phyloP scores from a whole-genome alignment of 495 filamentous ascomycete species.

The Aspergillus bridgeri region DNA sequence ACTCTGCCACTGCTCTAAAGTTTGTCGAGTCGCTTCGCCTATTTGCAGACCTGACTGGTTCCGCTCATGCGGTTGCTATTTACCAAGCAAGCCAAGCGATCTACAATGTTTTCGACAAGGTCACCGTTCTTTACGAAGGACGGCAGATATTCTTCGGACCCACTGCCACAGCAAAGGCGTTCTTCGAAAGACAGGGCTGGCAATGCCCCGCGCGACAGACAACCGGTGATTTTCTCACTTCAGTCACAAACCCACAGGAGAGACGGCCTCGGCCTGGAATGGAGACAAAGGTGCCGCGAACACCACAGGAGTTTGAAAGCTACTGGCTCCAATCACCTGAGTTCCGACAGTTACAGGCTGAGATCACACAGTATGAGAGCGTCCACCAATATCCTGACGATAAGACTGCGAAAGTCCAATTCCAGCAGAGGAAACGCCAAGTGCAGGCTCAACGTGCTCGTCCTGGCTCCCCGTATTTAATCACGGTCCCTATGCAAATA shows the following conservation, averaged over 20 bases:
- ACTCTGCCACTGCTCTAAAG: conserved; percentile 76
- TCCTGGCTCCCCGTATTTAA: conserved; percentile 34
- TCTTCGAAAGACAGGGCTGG: conserved; percentile 58
- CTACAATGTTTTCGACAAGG: conserved; percentile 62
- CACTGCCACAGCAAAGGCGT: conserved; percentile 50
- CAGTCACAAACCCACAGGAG: conserved; percentile 60
- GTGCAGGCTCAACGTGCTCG: conserved; percentile 33
- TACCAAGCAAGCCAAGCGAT: conserved; percentile 83
- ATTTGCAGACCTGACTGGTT: conserved; percentile 66
- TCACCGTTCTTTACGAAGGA: conserved; percentile 57
- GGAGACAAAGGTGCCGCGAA: conserved; percentile 61
- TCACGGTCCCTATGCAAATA: conserved; percentile 42
- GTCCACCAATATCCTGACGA: conserved; percentile 14
- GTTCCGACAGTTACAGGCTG: conserved; percentile 43
- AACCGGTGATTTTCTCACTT: conserved; percentile 68
- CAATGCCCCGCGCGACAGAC: conserved; percentile 53
- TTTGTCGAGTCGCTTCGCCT: conserved; percentile 63
- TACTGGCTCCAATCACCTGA: conserved; percentile 50
- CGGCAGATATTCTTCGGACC: conserved; percentile 61
- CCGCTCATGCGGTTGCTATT: conserved; percentile 68
- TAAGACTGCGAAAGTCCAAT: conserved; percentile 12
- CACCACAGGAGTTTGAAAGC: conserved; percentile 62
- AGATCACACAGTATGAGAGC: conserved; percentile 46
- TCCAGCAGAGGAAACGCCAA: conserved; percentile 26
- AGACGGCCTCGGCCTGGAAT: conserved; percentile 55